phyloP scores from a whole-genome alignment of 1,284 basidiomycete genomes.

The Exobasidium cylindrosporum region DNA sequence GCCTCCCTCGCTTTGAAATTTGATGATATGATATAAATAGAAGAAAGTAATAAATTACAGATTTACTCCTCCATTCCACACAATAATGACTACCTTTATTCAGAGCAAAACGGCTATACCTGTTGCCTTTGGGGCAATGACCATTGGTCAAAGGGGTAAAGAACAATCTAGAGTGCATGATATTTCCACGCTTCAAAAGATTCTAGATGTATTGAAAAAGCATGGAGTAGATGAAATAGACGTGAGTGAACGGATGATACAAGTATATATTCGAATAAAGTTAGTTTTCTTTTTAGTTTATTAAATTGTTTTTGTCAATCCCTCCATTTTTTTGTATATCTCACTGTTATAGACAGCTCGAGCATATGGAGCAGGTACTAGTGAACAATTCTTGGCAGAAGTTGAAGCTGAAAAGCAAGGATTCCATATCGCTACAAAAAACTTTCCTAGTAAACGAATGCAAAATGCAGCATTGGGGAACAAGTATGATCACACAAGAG shows the following conservation, averaged over 20 bases:
- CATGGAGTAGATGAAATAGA: slow-evolving; percentile 63
- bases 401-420: slow-evolving; percentile 24
- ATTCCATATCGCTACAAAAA: slow-evolving; percentile 41
- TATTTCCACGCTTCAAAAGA: slow-evolving; percentile 61
- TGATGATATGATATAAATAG: no score
- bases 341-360: slow-evolving; percentile 60
- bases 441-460: slow-evolving; percentile 50
- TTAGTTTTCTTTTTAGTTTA: no score
- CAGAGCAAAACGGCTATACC: slow-evolving; percentile 62
- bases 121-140: slow-evolving; percentile 59
- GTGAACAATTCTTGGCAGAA: slow-evolving; percentile 30
- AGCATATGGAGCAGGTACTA: slow-evolving; percentile 55
- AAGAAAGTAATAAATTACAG: no score
- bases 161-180: slow-evolving; percentile 62
- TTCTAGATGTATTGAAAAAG: slow-evolving; percentile 63
- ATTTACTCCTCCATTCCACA: no score
- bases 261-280: no score
- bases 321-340: no score
- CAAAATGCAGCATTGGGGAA: background rate
- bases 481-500: slow-evolving; percentile 52
- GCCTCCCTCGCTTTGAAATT: no score
- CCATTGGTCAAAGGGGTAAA: slow-evolving; percentile 57
- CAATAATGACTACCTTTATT: slow-evolving; percentile 51
- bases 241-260: background rate
- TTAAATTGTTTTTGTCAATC: no score